These are phyloP conservation scores for Ophiocordyceps camponoti-leonardi DNA, from an alignment of 2,329 filamentous ascomycete genomes.

Conservation along the genomic window DNA sequence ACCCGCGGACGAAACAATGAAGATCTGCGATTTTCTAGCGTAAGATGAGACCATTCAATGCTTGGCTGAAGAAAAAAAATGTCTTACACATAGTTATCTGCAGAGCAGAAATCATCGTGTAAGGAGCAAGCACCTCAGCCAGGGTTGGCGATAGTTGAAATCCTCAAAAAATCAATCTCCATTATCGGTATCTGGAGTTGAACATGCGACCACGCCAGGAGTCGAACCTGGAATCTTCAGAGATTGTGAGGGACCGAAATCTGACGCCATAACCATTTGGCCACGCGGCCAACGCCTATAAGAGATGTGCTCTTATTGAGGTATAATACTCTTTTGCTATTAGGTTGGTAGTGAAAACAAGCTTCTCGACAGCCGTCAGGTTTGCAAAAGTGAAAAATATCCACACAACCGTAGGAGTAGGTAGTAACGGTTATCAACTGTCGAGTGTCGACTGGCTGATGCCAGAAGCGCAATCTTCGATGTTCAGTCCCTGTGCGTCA, in stretches of 20 bases:
- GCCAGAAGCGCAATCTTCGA: too few species aligned
- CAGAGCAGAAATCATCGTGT: too few species aligned
- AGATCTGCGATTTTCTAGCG: not conserved
- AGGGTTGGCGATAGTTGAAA: not conserved
- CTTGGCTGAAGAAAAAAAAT: not conserved
- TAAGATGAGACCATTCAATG: not conserved
- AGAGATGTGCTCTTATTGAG: too few species aligned
- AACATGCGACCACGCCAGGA: constrained; percentile 22
- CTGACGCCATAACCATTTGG: constrained; percentile 26
- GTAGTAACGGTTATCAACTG: too few species aligned
- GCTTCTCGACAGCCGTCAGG: not conserved
- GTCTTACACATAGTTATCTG: too few species aligned
- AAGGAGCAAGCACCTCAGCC: too few species aligned
- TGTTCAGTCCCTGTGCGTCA: too few species aligned
- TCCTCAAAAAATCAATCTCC: not conserved
- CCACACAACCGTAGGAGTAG: too few species aligned
- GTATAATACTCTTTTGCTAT: too few species aligned
- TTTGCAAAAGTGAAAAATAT: too few species aligned
- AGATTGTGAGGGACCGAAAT: constrained; percentile 19
- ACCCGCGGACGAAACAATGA: too few species aligned
- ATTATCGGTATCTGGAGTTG: not conserved
- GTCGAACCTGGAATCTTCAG: constrained; percentile 26
- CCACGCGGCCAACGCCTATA: constrained; percentile 16
- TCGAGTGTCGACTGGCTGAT: too few species aligned
- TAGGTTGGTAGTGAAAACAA: not conserved